phyloP scores from a whole-genome alignment of 352 stramenopile genomes.

The Pythium dissimile region DNA sequence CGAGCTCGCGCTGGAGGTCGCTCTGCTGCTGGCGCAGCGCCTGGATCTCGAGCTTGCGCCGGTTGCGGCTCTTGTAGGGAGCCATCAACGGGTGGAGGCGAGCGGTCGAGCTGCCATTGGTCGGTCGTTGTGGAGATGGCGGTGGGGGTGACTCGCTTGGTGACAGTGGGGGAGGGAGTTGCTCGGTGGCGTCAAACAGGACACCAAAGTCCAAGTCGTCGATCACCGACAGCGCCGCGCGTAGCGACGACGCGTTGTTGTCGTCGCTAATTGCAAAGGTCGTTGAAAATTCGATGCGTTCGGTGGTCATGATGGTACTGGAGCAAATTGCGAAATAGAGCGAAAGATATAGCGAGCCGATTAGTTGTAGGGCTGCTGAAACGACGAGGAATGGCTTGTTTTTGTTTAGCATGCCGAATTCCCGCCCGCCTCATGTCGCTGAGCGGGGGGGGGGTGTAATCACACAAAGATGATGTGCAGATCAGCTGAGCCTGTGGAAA shows the following conservation, averaged over 20 bases:
- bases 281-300: no score
- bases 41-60: slow-evolving; percentile 12
- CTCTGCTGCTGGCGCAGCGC: slow-evolving; percentile 1
- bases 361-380: no score
- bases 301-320: no score
- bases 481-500: no score
- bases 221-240: slow-evolving; percentile 4
- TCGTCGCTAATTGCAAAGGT: neutral
- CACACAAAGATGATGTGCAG: no score
- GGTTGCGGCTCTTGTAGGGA: slow-evolving; percentile 9
- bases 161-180: neutral
- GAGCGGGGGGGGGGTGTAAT: no score
- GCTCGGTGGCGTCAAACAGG: neutral
- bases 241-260: slow-evolving; percentile 7
- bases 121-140: neutral
- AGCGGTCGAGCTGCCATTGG: neutral
- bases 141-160: neutral
- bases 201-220: slow-evolving; percentile 11
- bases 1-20: neutral
- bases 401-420: no score
- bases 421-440: no score
- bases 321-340: no score
- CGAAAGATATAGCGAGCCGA: no score
- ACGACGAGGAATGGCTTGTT: no score
- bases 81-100: neutral